Conservation (phyloP, 2,329 filamentous ascomycete species). For the Arthrobotrys megalospora region DNA sequence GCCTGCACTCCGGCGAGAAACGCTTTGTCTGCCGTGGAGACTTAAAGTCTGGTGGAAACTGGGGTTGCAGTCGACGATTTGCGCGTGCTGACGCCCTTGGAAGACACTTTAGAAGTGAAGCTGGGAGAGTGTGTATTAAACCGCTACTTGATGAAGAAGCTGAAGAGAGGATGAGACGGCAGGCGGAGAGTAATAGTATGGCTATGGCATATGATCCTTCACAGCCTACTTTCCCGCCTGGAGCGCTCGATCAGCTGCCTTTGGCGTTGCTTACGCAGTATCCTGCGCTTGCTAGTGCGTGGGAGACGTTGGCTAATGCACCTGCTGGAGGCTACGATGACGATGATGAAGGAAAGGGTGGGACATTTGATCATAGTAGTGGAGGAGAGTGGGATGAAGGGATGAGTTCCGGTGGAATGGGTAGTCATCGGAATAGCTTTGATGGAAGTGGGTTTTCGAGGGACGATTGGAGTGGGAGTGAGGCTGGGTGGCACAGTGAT, state of each 20-base stretch:
- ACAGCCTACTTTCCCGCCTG: constrained; percentile 70
- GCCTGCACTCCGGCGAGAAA: constrained; percentile 96
- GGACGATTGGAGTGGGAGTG: constrained; percentile 62
- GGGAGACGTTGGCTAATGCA: constrained; percentile 80
- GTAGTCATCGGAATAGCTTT: constrained; percentile 63
- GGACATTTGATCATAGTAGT: constrained; percentile 65
- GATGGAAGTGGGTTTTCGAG: constrained; percentile 62
- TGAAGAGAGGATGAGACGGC: constrained; percentile 74
- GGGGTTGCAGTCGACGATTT: constrained; percentile 94
- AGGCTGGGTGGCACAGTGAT: constrained; percentile 59
- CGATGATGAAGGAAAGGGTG: constrained; percentile 76
- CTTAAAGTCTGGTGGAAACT: constrained; percentile 84
- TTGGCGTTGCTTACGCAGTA: constrained; percentile 91
- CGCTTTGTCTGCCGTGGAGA: constrained; percentile 97
- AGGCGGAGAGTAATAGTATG: constrained; percentile 73
- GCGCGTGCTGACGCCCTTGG: constrained; percentile 95
- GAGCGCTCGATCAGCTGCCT: constrained; percentile 79
- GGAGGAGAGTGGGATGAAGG: constrained; percentile 64
- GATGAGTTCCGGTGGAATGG: constrained; percentile 61
- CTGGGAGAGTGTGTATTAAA: constrained; percentile 95
- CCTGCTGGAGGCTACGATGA: constrained; percentile 78
- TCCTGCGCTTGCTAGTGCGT: constrained; percentile 90
- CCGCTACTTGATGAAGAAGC: constrained; percentile 97
- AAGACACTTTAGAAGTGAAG: constrained; percentile 94
- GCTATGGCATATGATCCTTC: constrained; percentile 73